phyloP scores from a whole-genome alignment of 768 basidiomycete genomes.

The Pisolithus marmoratus region DNA sequence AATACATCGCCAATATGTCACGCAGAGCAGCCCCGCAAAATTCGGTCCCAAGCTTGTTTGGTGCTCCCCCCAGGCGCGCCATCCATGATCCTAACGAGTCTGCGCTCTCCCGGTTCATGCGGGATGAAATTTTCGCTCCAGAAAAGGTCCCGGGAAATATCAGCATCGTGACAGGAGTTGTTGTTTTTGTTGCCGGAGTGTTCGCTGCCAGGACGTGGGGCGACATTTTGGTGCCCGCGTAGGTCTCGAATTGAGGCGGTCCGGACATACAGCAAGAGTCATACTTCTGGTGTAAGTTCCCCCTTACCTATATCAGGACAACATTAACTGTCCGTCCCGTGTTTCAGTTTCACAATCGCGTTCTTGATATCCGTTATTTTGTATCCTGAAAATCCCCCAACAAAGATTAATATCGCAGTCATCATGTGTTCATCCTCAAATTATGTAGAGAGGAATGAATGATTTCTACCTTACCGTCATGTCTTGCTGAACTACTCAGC shows the following conservation, averaged over 20 bases:
- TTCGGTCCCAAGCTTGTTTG: constrained; percentile 47
- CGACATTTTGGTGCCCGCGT: constrained; percentile 68
- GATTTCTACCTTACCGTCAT: too few species aligned
- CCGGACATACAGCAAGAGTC: neutral
- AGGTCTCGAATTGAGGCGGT: neutral
- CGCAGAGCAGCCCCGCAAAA: constrained; percentile 59
- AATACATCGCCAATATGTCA: constrained; percentile 43
- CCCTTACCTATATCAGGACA: neutral
- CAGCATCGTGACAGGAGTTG: constrained; percentile 58
- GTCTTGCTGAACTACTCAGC: neutral
- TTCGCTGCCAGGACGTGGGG: constrained; percentile 72
- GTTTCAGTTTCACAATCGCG: neutral
- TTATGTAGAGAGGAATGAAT: constrained; percentile 2
- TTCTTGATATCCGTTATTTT: neutral
- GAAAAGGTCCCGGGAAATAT: constrained; percentile 74
- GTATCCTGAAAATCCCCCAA: neutral
- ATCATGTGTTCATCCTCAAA: neutral
- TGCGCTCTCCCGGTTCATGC: constrained; percentile 46
- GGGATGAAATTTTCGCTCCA: constrained; percentile 63
- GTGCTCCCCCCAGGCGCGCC: constrained; percentile 36
- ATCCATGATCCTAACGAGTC: constrained; percentile 58
- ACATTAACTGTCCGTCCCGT: neutral
- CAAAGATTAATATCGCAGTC: neutral
- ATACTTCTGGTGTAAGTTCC: neutral
- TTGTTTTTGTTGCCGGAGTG: constrained; percentile 67